Base-by-base conservation (phyloP, 2,329 filamentous ascomycete species). In the Trichoderma brevicompactum region DNA sequence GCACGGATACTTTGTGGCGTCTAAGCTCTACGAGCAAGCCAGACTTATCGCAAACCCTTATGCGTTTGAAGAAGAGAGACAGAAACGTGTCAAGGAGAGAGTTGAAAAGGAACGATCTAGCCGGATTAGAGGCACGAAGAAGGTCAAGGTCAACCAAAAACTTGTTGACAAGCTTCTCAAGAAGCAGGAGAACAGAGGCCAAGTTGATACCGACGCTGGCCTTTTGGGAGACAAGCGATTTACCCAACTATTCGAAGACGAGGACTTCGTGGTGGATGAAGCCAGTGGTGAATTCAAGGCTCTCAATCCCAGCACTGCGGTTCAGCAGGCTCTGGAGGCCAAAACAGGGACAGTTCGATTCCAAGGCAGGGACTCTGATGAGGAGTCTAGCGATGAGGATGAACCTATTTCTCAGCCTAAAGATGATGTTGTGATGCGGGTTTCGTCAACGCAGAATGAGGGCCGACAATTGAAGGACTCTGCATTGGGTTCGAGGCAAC, bases 1-100 rank as follows among this genome's bases (percentile, higher is more conserved):
- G 96, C 95, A 99, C 76, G 96, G 95, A 71, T 98, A 95, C 83
- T 99, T 99, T 79, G 94, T 99, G 55, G 92, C 92, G 41, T 94
- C 96, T 72, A 92, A 94, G 74, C 80, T 99, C 32, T 98, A 99
- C 77, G 96, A 99, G 75, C 94, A 99, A 77, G 95, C 95, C 17
- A 85, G 92, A 64, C 81, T 99, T 67, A 97, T 98, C 72, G 90
- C 91, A 56, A 97, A 98, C 78, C 95, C 95, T 0, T 96, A 96
- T 74, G 86, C 96, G 60, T 96, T 91, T 85, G 92, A 97, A 75
- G 92, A 98, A 73, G 92, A 98, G 77, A 87, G 93, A 65, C 89
- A 89, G 67, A 97, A 96, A 83, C 89, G 91, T 70, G 88, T 99
- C 71, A 92, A 94, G 77, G 92, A 96, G 75, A 97, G 94, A 84